Evolutionary conservation across 83 land plant species (phyloP), one percentile per base, ranked within the genome.

Genomic region (Thuja plicata): DNA sequence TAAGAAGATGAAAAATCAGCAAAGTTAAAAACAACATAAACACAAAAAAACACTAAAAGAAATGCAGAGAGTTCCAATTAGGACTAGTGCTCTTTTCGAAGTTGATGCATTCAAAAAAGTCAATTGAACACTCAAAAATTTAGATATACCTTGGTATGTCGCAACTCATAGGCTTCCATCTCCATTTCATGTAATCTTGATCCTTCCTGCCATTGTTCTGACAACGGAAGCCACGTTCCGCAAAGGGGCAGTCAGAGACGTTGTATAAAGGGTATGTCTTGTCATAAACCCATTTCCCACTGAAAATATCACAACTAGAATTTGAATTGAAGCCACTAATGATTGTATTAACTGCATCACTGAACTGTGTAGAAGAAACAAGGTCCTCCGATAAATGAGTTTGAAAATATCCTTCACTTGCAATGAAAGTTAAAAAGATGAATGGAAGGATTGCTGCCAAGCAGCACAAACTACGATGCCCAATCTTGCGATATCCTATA

Each of bases 251-350:
- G 30, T 95, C 70, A 12, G 54, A 66, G 86, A 87, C 90, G 41
- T 87, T 89, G 74, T 98, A 98, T 88, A 98, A 85, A 52, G 99
- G 97, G 90, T 95, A 95, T 60, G 93, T 90, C 45, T 93, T 94
- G 90, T 97, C 99, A 89, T 91, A 91, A 84, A 97, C 96, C 99
- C 99, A 98, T 87, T 70, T 94, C 57, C 99, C 99, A 82, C 83
- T 89, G 88, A 88, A 92, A 55, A 97, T 35, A 90, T 97, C 97
- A 92, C 99, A 97, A 11, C 30, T 71, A 84, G 89, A 71, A 34
- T 74, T 50, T 82, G 85, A 82, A 82, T 32, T 41, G 43, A 45
- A 43, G 32, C 54, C 85, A 17, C 45, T 40, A 10, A 45, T 9
- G 52, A 82, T n/a, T 46, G 30, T 10, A 46, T 82, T 43, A 27